Percentiles rank a stretch among this genome's conserved stretches.
These are phyloP conservation scores for Pleurostoma richardsiae DNA, from an alignment of 2,329 filamentous ascomycete species.

Conservation along the genomic window DNA sequence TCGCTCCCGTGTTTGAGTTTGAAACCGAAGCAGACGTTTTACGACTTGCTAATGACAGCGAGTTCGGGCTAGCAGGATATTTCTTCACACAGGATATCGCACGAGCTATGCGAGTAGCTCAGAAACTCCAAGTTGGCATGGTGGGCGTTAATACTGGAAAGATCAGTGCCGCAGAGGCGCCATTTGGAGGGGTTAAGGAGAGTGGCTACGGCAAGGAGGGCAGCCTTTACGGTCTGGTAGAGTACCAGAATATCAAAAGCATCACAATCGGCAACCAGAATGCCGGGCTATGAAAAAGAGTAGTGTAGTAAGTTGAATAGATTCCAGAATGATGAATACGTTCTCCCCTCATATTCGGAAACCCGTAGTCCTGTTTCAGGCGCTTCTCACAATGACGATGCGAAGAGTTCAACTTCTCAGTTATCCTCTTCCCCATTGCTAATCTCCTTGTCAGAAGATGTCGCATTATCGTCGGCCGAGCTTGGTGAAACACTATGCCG, in stretches of 20 bases:
- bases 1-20: slow-evolving; percentile 13
- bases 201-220: slow-evolving; percentile 1
- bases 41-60: not conserved
- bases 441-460: too few species aligned
- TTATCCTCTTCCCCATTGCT: too few species aligned
- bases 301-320: not conserved
- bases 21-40: slow-evolving; percentile 26
- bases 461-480: too few species aligned
- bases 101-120: not conserved
- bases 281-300: not conserved
- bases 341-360: too few species aligned
- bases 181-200: not conserved
- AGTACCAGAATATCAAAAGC: not conserved
- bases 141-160: slow-evolving; percentile 1
- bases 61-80: not conserved
- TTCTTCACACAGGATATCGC: slow-evolving; percentile 1
- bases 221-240: not conserved
- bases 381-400: too few species aligned
- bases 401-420: too few species aligned
- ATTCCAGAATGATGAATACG: too few species aligned
- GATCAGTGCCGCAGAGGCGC: not conserved
- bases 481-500: too few species aligned
- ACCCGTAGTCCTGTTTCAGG: too few species aligned
- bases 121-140: slow-evolving; percentile 1
- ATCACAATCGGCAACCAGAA: not conserved